phyloP scores from a whole-genome alignment of 345 rosid species.

The Abelmoschus esculentus region DNA sequence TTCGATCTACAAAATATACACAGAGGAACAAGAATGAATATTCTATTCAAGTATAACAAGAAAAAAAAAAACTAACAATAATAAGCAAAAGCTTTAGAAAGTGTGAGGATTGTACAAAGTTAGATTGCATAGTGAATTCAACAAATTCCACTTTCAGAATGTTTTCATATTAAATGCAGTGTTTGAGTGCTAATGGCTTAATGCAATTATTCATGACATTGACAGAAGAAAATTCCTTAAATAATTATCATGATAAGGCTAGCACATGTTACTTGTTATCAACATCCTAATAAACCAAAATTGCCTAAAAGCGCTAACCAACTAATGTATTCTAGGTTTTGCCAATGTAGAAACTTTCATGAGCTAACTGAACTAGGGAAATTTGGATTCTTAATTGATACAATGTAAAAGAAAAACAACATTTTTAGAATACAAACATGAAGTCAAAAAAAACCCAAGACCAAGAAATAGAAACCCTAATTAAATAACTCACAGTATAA shows the following conservation, averaged over 20 bases:
- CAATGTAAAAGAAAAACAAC: background rate
- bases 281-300: background rate
- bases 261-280: background rate
- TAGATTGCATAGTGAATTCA: background rate
- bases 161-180: background rate
- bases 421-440: background rate
- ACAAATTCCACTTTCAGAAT: background rate
- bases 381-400: background rate
- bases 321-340: background rate
- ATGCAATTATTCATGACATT: background rate
- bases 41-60: background rate
- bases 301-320: background rate
- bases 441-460: background rate
- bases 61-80: background rate
- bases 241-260: background rate
- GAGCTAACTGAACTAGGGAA: background rate
- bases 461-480: background rate
- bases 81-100: background rate
- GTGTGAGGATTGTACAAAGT: background rate
- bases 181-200: background rate
- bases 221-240: background rate
- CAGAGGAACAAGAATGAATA: conserved; percentile 4
- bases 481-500: background rate
- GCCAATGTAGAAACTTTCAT: background rate
- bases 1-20: conserved; percentile 54